Base-by-base conservation (phyloP, 306 rosid genomes). In the Acacia crassicarpa region DNA sequence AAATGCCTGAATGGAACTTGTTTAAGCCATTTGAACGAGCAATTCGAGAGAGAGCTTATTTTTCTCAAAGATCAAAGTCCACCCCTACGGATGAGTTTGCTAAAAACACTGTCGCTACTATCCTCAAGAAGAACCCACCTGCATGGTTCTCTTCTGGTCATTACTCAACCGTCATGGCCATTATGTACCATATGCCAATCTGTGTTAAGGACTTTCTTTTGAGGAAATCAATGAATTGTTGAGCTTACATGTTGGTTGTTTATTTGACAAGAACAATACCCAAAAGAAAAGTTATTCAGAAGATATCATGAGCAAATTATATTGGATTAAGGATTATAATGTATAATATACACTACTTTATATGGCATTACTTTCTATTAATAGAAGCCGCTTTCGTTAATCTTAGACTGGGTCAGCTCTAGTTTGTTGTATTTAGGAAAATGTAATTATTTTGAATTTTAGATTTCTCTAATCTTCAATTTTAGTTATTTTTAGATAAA, bases 31-130 rank as follows among this genome's bases (percentile, higher is more conserved):
- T 83, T 75, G 95, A 95, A 81, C 90, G 84, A 2, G 85, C 87
- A 72, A 95, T 95, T 5, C 67, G 83, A 2, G 92, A 56, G 5
- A 91, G 98, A 83, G 94, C 90, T 62, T 56, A 81, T 32, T 45
- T 78, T 22, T 88, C 97, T 27, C 97, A 95, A 68, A 85, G 86
- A 73, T 6, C 83, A 4, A 90, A 72, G 19, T 78, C 92, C 4
- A 93, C 99, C n/a, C 91, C 98, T 3, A 6, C 94, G 0, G 97
- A 92, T 45, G 97, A 88, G 89, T 95, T 93, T 75, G 95, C 99
- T 4, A 84, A 80, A 81, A 88, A 73, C 33, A 89, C 93, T 4
- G 98, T 88, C 25, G 89, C 89, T 58, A 89, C 85, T 5, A 38
- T 93, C 54, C 90, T 95, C 62, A 89, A 84, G 86, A 89, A 89